Base-by-base conservation (phyloP, 2,329 filamentous ascomycete genomes). In the Sporothrix pseudoabietina region DNA sequence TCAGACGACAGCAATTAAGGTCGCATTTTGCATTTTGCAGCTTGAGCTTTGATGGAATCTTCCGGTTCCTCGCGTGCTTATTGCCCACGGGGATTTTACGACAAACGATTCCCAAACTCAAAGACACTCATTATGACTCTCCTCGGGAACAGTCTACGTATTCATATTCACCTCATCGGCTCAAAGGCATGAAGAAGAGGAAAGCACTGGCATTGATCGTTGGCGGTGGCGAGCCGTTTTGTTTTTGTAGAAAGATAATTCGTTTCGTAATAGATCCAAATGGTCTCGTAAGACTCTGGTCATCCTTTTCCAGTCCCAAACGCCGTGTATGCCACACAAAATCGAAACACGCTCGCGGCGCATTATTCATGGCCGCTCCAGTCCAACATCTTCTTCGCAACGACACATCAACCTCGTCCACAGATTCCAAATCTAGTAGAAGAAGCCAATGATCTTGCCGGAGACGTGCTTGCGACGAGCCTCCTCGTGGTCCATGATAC, bases 401-500 rank as follows among this genome's bases (percentile, higher is more conserved):
- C 54, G 55, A 35, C 54, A 39, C 8, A 19, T 30, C 19, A 22
- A 41, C 61, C 59, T 61, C 54, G 52, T 49, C 47, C 22, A 22
- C 41, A 35, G 35, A 35, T 4, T 35, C 35, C 22, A 55, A 2
- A 30, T 54, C 47, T 96, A 98, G 90, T 98, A 98, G 90, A 98
- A 98, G 92, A 98, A 99, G 81, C 96, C 96, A 81, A 98, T 93
- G 86, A 99, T 93, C 91, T 99, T 99, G 87, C 96, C 96, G 80
- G 95, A 91, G 83, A 98, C 96, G 89, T 99, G 96, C 77, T 98
- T 98, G 85, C 96, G 90, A 84, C 96, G 90, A 80, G 96, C 96
- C 91, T 99, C 96, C 90, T 99, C 96, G 89, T 99, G 96, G 89
- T 99, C 96, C 95, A 99, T 98, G 86, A 99, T 99, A 85, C 96